Base-by-base conservation (phyloP, 1,139 yeast genomes). In the Kodamaea sp. region DNA sequence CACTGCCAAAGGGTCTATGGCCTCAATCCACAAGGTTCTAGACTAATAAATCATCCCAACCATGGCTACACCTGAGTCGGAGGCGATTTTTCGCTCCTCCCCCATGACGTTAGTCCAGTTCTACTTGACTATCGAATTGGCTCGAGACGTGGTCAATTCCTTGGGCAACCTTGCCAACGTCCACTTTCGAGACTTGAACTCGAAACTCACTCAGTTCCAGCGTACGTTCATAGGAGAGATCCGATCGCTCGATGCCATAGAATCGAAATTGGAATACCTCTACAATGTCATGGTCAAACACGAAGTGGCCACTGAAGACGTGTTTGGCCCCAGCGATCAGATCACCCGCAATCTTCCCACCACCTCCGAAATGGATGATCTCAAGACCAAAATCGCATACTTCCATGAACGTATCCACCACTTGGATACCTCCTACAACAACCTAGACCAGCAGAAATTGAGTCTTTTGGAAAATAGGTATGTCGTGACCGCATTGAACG, bases 31-130 rank as follows among this genome's bases (percentile, higher is more conserved):
- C n/a, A n/a, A n/a, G n/a, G n/a, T n/a, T n/a, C n/a, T n/a, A n/a
- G n/a, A n/a, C n/a, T n/a, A n/a, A n/a, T n/a, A n/a, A n/a, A n/a
- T n/a, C n/a, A n/a, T n/a, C n/a, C 21, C 9, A 6, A 18, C 21
- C 6, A 6, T 24, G 14, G 29, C 29, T 10, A 11, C 13, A 5
- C 26, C 28, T 28, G 55, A 57, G 24, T 31, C 25, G 10, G 52
- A 48, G 26, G 48, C 50, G 14, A 43, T 48, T 21, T 47, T 46
- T 39, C 22, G 95, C 63, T 86, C 97, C 35, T 97, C 97, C 63
- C 95, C 94, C 39, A 90, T 92, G 97, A 75, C 89, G 28, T 73
- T 90, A 45, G 89, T 90, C 26, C 97, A 92, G 65, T 76, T 92
- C 56, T 92, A 86, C 60, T 80, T 92, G 34, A 88, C 97, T n/a